Percentiles rank a stretch among this genome's conserved stretches.
Evolutionary conservation across 768 basidiomycete species (phyloP).

Genomic region (Leccinum arenicola): DNA sequence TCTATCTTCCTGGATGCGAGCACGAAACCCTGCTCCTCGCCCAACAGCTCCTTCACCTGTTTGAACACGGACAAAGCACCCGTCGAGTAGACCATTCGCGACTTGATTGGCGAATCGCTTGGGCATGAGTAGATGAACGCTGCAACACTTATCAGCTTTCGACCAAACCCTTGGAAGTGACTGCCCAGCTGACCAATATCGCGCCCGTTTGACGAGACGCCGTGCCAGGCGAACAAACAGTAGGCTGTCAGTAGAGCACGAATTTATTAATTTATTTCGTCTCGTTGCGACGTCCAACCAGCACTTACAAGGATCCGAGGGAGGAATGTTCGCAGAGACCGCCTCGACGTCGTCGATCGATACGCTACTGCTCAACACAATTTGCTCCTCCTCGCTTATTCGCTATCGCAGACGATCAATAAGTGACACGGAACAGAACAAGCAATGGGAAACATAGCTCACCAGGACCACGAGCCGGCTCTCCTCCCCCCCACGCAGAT

Average conservation of each 20-base stretch:
- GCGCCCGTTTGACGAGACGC: constrained; percentile 42
- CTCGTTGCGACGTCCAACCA: neutral
- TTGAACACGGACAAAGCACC: constrained; percentile 56
- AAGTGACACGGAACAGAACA: neutral
- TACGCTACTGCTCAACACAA: constrained; percentile 44
- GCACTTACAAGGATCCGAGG: constrained; percentile 52
- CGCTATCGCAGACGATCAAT: constrained; percentile 40
- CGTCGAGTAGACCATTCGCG: constrained; percentile 87
- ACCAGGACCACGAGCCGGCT: constrained; percentile 66
- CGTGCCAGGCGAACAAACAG: constrained; percentile 67
- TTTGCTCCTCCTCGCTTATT: constrained; percentile 65
- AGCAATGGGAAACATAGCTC: constrained; percentile 19
- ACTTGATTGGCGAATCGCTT: constrained; percentile 71
- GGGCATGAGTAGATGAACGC: constrained; percentile 95
- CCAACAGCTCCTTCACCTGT: constrained; percentile 51
- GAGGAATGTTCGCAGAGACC: constrained; percentile 50
- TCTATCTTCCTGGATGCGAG: constrained; percentile 68
- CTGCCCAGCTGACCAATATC: constrained; percentile 52
- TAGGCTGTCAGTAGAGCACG: constrained; percentile 37
- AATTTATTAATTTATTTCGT: neutral
- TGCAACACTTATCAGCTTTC: constrained; percentile 27
- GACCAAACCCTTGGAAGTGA: neutral
- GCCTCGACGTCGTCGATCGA: constrained; percentile 40
- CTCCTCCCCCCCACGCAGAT: constrained; percentile 48
- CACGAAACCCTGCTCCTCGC: constrained; percentile 38